These are phyloP conservation scores for Boletus eberwhitei DNA, from an alignment of 768 basidiomycete species.

Conservation along the genomic window DNA sequence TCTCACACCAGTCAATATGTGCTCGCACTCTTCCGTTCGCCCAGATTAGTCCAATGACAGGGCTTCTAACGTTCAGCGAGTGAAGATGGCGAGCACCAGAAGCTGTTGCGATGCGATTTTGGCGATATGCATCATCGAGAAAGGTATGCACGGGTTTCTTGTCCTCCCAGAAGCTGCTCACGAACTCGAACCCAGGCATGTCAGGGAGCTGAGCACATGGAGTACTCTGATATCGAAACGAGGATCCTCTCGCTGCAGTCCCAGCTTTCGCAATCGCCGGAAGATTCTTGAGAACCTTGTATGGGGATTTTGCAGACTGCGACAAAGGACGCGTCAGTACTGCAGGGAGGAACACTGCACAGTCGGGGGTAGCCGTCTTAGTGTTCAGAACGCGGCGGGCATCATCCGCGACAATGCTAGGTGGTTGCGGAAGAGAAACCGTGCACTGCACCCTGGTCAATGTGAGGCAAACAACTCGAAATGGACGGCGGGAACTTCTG, in stretches of 20 bases:
- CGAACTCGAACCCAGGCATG: slow-evolving; percentile 48
- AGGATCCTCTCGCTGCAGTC: slow-evolving; percentile 39
- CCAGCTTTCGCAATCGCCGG: slow-evolving; percentile 35
- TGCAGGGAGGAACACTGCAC: slow-evolving; percentile 44
- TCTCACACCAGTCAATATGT: slow-evolving; percentile 53
- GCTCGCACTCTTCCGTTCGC: slow-evolving; percentile 49
- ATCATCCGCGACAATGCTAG: slow-evolving; percentile 28
- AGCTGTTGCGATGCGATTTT: slow-evolving; percentile 56
- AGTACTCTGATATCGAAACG: slow-evolving; percentile 51
- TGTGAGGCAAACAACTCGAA: slow-evolving; percentile 3
- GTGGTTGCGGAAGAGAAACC: slow-evolving; percentile 47
- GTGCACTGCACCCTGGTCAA: slow-evolving; percentile 43
- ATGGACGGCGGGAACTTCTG: slow-evolving; percentile 3
- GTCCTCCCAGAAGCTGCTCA: slow-evolving; percentile 56
- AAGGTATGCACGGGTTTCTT: slow-evolving; percentile 51
- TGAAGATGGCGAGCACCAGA: slow-evolving; percentile 49
- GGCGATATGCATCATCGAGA: slow-evolving; percentile 53
- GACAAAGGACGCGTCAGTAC: slow-evolving; percentile 39
- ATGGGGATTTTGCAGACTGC: slow-evolving; percentile 42
- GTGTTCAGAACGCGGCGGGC: slow-evolving; percentile 40
- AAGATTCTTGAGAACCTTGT: slow-evolving; percentile 44
- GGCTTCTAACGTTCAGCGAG: slow-evolving; percentile 42
- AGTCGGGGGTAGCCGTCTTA: slow-evolving; percentile 49
- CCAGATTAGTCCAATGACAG: slow-evolving; percentile 55
- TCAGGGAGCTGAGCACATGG: slow-evolving; percentile 47